Conservation (phyloP, 192 early-diverging fungal species). For the Coemansia reversa region DNA sequence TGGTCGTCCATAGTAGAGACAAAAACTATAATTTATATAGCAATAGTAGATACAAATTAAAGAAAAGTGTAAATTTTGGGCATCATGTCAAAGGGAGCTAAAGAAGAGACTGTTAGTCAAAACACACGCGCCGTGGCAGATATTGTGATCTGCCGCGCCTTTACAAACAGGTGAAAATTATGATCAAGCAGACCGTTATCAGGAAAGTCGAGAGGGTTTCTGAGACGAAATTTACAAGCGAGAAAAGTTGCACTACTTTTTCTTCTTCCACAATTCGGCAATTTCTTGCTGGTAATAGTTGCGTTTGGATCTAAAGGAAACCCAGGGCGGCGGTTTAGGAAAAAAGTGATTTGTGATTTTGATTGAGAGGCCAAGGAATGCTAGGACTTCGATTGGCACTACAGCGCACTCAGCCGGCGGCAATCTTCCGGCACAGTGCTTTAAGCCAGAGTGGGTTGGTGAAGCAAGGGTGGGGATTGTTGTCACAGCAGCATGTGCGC, state of each 20-base stretch:
- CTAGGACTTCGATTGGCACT: conserved; percentile 19
- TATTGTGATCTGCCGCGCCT: not conserved
- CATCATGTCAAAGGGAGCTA: not conserved
- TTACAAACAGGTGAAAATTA: not conserved
- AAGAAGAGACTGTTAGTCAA: not conserved
- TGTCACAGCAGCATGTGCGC: conserved; percentile 18
- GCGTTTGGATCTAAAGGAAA: not conserved
- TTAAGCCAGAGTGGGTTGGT: not conserved
- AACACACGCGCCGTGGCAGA: not conserved
- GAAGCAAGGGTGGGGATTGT: not conserved
- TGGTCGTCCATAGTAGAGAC: conserved; percentile 8
- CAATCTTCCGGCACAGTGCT: not conserved
- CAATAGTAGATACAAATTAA: not conserved
- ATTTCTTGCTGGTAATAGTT: not conserved
- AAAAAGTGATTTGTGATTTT: not conserved
- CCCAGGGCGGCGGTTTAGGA: not conserved
- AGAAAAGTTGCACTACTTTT: not conserved
- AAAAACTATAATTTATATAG: not conserved
- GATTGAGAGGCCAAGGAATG: not conserved
- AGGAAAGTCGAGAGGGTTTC: not conserved
- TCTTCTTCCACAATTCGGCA: not conserved
- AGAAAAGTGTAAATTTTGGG: not conserved
- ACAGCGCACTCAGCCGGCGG: conserved; percentile 10
- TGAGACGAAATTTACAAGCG: not conserved
- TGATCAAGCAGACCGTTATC: conserved; percentile 1